Evolutionary conservation across 495 filamentous ascomycete genomes (phyloP).

Genomic region (Penicillium alfredii): DNA sequence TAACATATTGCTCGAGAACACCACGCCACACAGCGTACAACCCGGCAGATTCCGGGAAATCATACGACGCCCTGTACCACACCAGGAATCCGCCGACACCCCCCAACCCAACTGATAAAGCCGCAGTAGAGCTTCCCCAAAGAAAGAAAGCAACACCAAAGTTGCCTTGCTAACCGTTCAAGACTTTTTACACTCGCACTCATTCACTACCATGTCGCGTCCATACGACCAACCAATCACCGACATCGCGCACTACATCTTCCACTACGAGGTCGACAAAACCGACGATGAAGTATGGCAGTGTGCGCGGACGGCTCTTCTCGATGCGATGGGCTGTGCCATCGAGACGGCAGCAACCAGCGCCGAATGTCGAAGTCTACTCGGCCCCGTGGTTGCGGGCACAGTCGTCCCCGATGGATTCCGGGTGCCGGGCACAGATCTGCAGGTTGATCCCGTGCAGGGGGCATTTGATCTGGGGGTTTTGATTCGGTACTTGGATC

Average conservation of each 20-base stretch:
- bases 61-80: too few species aligned
- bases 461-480: constrained; percentile 42
- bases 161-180: too few species aligned
- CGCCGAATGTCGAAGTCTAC: constrained; percentile 17
- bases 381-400: constrained; percentile 23
- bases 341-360: constrained; percentile 28
- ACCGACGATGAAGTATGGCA: constrained; percentile 12
- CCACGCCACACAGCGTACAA: too few species aligned
- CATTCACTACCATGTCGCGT: constrained; percentile 6
- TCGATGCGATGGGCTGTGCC: constrained; percentile 39
- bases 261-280: constrained; percentile 15
- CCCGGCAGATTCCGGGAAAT: too few species aligned
- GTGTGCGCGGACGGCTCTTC: constrained; percentile 26
- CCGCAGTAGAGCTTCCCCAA: too few species aligned
- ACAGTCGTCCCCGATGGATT: constrained; percentile 32
- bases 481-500: constrained; percentile 41
- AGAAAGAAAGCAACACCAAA: too few species aligned
- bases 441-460: constrained; percentile 32
- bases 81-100: too few species aligned
- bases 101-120: too few species aligned
- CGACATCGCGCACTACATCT: constrained; percentile 30
- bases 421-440: constrained; percentile 36
- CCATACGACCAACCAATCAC: constrained; percentile 23
- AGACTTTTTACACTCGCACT: background rate
- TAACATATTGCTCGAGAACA: too few species aligned